These are phyloP conservation scores for Termitomyces sp. DNA, from an alignment of 768 basidiomycete genomes.

Conservation along the genomic window DNA sequence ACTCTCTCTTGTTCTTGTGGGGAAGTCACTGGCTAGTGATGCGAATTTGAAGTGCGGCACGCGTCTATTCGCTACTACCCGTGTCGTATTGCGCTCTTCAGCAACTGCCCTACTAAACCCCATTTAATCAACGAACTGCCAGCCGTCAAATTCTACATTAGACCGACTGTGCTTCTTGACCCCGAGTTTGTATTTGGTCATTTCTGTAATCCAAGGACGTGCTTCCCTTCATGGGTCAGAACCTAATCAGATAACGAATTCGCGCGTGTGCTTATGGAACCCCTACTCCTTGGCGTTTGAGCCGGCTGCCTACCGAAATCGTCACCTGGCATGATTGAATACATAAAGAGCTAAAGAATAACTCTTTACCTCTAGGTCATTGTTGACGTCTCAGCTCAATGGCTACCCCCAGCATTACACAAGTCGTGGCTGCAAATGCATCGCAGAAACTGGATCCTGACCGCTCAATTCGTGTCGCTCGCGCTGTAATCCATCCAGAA, in stretches of 20 bases:
- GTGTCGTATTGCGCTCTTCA: neutral
- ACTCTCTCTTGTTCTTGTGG: no score
- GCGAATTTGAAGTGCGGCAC: neutral
- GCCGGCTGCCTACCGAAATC: neutral
- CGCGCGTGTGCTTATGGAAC: neutral
- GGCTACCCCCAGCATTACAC: neutral
- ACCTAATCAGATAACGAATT: neutral
- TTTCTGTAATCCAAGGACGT: no score
- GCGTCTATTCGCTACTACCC: neutral
- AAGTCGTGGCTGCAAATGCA: neutral
- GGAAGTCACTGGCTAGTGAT: neutral
- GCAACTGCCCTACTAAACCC: neutral
- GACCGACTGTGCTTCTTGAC: neutral
- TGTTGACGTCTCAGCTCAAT: neutral
- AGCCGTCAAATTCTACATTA: neutral
- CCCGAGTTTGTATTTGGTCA: neutral
- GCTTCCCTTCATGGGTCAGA: no score
- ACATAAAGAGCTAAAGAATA: neutral
- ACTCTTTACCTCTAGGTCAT: neutral
- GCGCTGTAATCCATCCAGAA: slow-evolving; percentile 10
- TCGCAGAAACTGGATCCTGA: slow-evolving; percentile 8
- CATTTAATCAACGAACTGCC: neutral
- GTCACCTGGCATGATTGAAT: neutral
- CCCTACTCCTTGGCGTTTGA: neutral
- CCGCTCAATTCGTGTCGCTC: slow-evolving; percentile 5